Evolutionary conservation across 441 rosid genomes (phyloP), one percentile per base, ranked within the genome.

Genomic region (Metrosideros polymorpha): DNA sequence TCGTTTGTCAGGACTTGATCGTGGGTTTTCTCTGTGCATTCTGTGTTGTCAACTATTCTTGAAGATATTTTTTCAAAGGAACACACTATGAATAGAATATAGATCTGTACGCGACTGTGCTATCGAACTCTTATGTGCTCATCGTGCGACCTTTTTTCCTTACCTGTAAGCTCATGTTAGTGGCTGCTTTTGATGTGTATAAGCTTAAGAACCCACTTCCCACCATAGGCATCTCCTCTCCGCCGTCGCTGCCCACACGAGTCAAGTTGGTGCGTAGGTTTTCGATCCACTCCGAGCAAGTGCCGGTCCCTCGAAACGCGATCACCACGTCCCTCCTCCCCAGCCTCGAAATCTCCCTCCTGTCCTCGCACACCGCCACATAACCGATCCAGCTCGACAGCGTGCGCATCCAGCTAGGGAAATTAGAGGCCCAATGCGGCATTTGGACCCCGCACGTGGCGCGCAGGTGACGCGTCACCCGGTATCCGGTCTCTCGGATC

Each of bases 371-470:
- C 13, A 85, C 71, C 14, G 87, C 87, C 55, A 85, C 84, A 6
- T 56, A 86, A 18, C 87, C 87, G 45, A 86, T 49, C 87, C 87
- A 86, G 84, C 87, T 86, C n/a, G 87, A 85, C 59, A 39, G 85
- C 19, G 47, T 82, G 24, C 43, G 13, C 85, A 82, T 82, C 87
- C 87, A 86, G 9, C 49, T 17, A 29, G 84, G 76, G 42, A 85
- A n/a, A 8, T 25, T 53, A 9, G 82, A 6, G 8, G 71, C 35
- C 83, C 83, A 55, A n/a, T 39, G 35, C 2, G 84, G 87, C 52
- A 85, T 25, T 30, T 85, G 83, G 18, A 85, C 75, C 30, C 87
- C 87, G 17, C 87, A 85, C 0, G 87, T 85, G 24, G 87, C 87
- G 5, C 1, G n/a, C 15, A 85, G 84, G 32, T 85, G 53, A 59